Evolutionary conservation across 768 basidiomycete species (phyloP).

Genomic region (Boletus sensibilis): DNA sequence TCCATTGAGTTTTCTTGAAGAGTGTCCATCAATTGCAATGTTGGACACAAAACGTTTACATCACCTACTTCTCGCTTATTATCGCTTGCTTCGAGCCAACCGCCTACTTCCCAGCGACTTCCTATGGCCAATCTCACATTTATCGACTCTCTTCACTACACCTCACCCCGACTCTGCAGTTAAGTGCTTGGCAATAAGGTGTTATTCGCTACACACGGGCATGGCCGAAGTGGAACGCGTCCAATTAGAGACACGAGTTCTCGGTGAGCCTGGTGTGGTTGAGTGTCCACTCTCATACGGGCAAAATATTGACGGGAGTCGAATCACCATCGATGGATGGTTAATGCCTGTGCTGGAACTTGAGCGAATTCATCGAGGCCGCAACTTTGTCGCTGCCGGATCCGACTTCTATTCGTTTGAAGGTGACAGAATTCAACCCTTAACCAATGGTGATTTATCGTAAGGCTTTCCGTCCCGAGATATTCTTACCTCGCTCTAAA

Average conservation of each 20-base stretch:
- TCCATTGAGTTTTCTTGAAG: conserved; percentile 49
- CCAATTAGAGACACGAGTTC: conserved; percentile 55
- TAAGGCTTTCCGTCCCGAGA: conserved; percentile 26
- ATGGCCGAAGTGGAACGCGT: conserved; percentile 78
- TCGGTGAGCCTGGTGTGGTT: conserved; percentile 57
- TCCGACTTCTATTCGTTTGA: conserved; percentile 48
- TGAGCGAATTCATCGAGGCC: conserved; percentile 51
- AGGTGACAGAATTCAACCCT: conserved; percentile 30
- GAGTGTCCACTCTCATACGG: conserved; percentile 68
- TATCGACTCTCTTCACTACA: conserved; percentile 44
- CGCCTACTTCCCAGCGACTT: conserved; percentile 60
- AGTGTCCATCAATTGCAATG: conserved; percentile 26
- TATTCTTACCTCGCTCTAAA: conserved; percentile 13
- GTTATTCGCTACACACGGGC: conserved; percentile 72
- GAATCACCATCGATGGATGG: conserved; percentile 70
- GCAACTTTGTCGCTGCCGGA: conserved; percentile 44
- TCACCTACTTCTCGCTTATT: conserved; percentile 71
- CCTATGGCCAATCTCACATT: conserved; percentile 54
- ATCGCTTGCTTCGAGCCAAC: conserved; percentile 75
- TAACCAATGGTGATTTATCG: conserved; percentile 57
- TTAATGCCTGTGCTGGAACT: conserved; percentile 71
- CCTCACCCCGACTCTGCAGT: conserved; percentile 64
- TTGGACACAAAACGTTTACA: conserved; percentile 56
- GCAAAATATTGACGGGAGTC: conserved; percentile 44
- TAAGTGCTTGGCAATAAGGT: conserved; percentile 69